Conservation (phyloP, 2,329 filamentous ascomycete genomes). For the Fusarium dlaminii region DNA sequence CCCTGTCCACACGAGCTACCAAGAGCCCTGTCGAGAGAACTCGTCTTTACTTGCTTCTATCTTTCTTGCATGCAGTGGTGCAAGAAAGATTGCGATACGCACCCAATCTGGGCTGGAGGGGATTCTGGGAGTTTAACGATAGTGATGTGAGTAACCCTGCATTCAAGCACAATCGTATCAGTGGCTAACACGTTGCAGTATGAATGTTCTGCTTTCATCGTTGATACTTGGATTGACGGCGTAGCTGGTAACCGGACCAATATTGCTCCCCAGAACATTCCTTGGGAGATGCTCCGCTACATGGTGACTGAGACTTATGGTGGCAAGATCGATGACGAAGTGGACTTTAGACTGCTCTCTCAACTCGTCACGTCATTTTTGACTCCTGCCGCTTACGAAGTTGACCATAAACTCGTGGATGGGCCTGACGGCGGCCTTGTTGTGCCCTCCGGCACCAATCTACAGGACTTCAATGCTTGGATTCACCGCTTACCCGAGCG, state of each 20-base stretch:
- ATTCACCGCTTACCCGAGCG: conserved; percentile 91
- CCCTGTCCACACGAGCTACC: conserved; percentile 76
- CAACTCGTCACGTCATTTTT: conserved; percentile 80
- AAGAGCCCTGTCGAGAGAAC: conserved; percentile 91
- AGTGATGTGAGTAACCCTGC: conserved; percentile 81
- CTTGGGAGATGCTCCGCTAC: conserved; percentile 94
- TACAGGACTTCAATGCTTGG: conserved; percentile 90
- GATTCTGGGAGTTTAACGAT: conserved; percentile 99
- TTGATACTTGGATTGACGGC: conserved; percentile 91
- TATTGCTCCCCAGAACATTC: conserved; percentile 90
- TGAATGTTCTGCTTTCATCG: conserved; percentile 95
- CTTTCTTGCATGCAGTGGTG: conserved; percentile 94
- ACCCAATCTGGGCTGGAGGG: conserved; percentile 94
- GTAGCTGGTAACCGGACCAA: conserved; percentile 88
- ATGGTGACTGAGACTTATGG: conserved; percentile 95
- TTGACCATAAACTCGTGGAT: conserved; percentile 88
- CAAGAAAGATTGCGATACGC: conserved; percentile 96
- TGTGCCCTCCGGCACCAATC: conserved; percentile 81
- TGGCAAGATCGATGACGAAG: conserved; percentile 94
- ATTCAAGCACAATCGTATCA: not conserved
- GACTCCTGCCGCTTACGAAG: conserved; percentile 89
- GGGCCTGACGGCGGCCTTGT: conserved; percentile 70
- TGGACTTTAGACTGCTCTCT: conserved; percentile 79
- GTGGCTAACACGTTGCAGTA: conserved; percentile 65
- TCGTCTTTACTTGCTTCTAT: conserved; percentile 88